Conservation (phyloP, 306 rosid species). For the Glycyrrhiza uralensis region DNA sequence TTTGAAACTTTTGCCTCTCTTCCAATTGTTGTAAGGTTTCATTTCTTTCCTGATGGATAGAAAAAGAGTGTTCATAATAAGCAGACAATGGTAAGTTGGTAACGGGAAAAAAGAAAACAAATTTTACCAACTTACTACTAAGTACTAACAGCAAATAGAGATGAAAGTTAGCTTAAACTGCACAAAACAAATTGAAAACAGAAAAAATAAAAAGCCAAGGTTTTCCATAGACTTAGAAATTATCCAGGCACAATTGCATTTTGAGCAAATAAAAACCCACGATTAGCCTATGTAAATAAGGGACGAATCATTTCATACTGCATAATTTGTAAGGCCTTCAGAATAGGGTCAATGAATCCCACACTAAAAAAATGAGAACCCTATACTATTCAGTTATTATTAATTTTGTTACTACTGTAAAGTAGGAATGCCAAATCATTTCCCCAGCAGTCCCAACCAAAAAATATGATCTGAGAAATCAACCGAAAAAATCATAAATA, state of each 20-base stretch:
- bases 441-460: not conserved
- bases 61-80: not conserved
- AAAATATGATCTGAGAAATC: not conserved
- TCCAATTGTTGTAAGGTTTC: slow-evolving; percentile 46
- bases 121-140: not conserved
- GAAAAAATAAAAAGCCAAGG: not conserved
- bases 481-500: not conserved
- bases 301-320: not conserved
- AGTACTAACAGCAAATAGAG: not conserved
- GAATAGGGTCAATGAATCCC: slow-evolving; percentile 9
- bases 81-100: not conserved
- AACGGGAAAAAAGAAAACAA: not conserved
- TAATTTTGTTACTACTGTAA: not conserved
- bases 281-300: not conserved
- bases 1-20: slow-evolving; percentile 58
- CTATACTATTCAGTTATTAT: not conserved
- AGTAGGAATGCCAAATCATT: not conserved
- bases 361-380: not conserved
- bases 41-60: slow-evolving; percentile 47
- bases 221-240: not conserved
- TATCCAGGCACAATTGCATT: slow-evolving; percentile 4
- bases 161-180: not conserved
- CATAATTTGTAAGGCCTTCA: not conserved
- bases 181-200: too few relatives aligned
- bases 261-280: slow-evolving; percentile 12